Percentiles rank a stretch among this genome's conserved stretches.
Evolutionary conservation across 164 flowering plant species (phyloP).

Genomic region (Umbilicus rupestris): DNA sequence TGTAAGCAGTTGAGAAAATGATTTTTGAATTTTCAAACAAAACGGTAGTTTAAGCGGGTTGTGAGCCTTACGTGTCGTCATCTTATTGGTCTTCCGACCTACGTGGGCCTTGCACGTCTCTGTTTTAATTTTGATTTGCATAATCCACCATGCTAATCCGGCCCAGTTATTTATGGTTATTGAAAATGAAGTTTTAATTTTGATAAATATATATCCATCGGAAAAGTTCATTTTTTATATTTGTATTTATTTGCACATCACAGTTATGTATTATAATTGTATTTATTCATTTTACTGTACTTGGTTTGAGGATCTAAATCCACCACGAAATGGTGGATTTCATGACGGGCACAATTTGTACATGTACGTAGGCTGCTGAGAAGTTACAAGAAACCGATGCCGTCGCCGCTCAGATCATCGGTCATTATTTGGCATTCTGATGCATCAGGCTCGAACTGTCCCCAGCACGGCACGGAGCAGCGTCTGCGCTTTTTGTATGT

Average conservation of each 20-base stretch:
- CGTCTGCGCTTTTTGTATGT: conserved; percentile 38
- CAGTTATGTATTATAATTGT: too few species aligned
- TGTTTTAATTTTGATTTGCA: not conserved
- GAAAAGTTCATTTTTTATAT: too few species aligned
- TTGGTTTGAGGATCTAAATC: too few species aligned
- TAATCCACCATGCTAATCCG: not conserved
- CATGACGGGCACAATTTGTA: too few species aligned
- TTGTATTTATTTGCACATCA: too few species aligned
- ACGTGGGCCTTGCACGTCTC: not conserved
- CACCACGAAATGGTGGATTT: too few species aligned
- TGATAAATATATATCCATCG: too few species aligned
- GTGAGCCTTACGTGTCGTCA: not conserved
- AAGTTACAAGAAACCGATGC: conserved; percentile 40
- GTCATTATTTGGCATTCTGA: conserved; percentile 49
- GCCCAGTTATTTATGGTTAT: not conserved
- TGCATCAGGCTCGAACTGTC: conserved; percentile 64
- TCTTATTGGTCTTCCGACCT: not conserved
- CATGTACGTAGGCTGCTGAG: not conserved
- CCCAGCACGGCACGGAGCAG: conserved; percentile 47
- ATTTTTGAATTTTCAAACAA: not conserved
- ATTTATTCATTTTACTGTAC: too few species aligned
- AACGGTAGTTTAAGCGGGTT: not conserved
- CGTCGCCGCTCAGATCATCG: conserved; percentile 44
- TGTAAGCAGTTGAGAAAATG: not conserved
- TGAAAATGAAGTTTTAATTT: too few species aligned